Evolutionary conservation across 2,329 filamentous ascomycete species (phyloP).

Genomic region (Ustulina deusta): DNA sequence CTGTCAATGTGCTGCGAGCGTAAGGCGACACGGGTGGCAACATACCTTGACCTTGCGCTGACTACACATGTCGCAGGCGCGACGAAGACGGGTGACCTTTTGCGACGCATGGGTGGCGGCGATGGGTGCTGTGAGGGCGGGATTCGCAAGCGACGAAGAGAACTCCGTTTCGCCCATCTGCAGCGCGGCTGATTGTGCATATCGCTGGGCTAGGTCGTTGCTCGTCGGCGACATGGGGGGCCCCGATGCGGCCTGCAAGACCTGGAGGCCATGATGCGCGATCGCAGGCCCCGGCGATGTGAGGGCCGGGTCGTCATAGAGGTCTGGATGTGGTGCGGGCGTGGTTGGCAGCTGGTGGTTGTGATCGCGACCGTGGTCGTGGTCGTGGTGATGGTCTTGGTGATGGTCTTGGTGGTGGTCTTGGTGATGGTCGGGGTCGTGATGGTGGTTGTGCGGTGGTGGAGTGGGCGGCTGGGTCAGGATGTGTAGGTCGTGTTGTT

Average conservation of each 20-base stretch:
- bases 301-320: slow-evolving; percentile 40
- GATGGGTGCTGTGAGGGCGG: slow-evolving; percentile 22
- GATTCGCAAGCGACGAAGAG: slow-evolving; percentile 33
- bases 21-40: background rate
- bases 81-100: slow-evolving; percentile 67
- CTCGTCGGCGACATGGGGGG: slow-evolving; percentile 40
- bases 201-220: slow-evolving; percentile 48
- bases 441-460: slow-evolving; percentile 9
- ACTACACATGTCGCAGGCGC: slow-evolving; percentile 72
- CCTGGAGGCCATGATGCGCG: slow-evolving; percentile 50
- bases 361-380: slow-evolving; percentile 1
- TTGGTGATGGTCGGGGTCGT: slow-evolving; percentile 1
- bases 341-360: slow-evolving; percentile 14
- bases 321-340: background rate
- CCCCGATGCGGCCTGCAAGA: slow-evolving; percentile 48
- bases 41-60: slow-evolving; percentile 69
- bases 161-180: slow-evolving; percentile 48
- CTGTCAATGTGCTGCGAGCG: slow-evolving; percentile 2
- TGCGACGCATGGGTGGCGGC: slow-evolving; percentile 37
- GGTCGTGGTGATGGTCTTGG: slow-evolving; percentile 14
- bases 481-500: slow-evolving; percentile 5
- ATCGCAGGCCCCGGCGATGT: slow-evolving; percentile 41
- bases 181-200: slow-evolving; percentile 51
- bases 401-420: slow-evolving; percentile 4
- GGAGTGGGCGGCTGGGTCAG: slow-evolving; percentile 12